A percentile compares a stretch with the other conserved stretches of the same genome.
These are phyloP conservation scores for Leptographium lundbergii DNA, from an alignment of 2,329 filamentous ascomycete species.

Conservation along the genomic window DNA sequence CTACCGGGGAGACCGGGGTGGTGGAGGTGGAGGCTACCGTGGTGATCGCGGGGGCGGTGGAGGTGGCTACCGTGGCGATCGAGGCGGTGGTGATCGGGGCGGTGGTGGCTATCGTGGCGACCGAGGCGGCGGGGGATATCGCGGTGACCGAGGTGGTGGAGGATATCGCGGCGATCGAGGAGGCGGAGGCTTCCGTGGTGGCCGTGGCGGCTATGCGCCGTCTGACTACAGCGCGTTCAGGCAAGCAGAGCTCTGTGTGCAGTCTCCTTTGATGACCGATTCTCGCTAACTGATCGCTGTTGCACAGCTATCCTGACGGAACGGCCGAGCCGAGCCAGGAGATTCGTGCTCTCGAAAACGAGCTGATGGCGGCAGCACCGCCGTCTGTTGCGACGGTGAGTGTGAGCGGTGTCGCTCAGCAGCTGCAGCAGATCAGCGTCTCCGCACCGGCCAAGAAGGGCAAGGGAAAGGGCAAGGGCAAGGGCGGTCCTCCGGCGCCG, in stretches of 20 bases:
- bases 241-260: slow-evolving; percentile 13
- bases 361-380: slow-evolving; percentile 8
- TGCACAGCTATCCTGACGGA: slow-evolving; percentile 4
- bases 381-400: neutral
- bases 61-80: neutral
- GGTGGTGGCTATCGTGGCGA: slow-evolving; percentile 1
- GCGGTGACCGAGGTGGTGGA: neutral
- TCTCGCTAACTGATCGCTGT: neutral
- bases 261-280: neutral
- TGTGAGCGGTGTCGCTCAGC: neutral
- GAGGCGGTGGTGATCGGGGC: neutral
- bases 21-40: slow-evolving; percentile 1
- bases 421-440: neutral
- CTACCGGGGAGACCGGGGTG: neutral
- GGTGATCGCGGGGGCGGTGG: neutral
- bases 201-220: slow-evolving; percentile 15
- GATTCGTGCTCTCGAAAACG: slow-evolving; percentile 16
- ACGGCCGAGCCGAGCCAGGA: slow-evolving; percentile 14
- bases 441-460: neutral
- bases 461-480: neutral
- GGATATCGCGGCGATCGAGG: neutral
- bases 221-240: slow-evolving; percentile 15
- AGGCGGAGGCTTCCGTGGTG: slow-evolving; percentile 4
- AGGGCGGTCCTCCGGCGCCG: neutral
- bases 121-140: neutral